Conservation (phyloP, 768 basidiomycete species). For the Phallus indusiatus region DNA sequence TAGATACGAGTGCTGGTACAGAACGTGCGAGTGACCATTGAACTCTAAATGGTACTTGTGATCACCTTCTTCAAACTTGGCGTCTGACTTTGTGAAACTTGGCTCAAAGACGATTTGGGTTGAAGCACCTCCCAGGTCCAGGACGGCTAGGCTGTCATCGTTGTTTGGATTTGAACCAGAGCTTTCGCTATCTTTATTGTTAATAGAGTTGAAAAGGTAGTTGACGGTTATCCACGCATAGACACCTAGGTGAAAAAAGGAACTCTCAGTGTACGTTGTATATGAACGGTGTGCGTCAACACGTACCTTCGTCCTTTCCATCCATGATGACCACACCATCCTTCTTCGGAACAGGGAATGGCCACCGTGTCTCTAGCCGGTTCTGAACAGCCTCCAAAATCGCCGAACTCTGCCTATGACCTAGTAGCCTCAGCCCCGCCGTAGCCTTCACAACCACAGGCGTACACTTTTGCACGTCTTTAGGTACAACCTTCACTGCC, state of each 20-base stretch:
- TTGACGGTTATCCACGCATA: constrained; percentile 99
- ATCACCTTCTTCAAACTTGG: constrained; percentile 62
- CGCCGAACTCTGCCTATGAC: constrained; percentile 46
- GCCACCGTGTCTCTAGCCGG: constrained; percentile 48
- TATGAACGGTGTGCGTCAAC: neutral
- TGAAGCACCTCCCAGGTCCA: constrained; percentile 94
- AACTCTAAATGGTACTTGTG: constrained; percentile 84
- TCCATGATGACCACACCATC: constrained; percentile 87
- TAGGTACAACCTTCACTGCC: constrained; percentile 71
- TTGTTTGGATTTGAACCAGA: constrained; percentile 18
- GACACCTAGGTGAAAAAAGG: constrained; percentile 32
- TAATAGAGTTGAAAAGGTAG: constrained; percentile 73
- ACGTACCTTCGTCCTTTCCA: constrained; percentile 77
- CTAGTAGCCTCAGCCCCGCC: constrained; percentile 74
- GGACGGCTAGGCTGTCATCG: constrained; percentile 69
- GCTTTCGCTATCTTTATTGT: constrained; percentile 21
- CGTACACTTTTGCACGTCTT: constrained; percentile 55
- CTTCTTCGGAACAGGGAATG: constrained; percentile 53
- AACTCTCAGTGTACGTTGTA: neutral
- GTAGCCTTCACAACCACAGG: constrained; percentile 91
- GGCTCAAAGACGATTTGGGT: constrained; percentile 98
- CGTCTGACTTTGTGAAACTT: constrained; percentile 33
- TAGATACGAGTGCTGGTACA: constrained; percentile 97
- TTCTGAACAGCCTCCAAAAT: constrained; percentile 68
- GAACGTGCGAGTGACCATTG: constrained; percentile 54